Evolutionary conservation across 208 protist species (phyloP).

Genomic region (Trypanosoma caninum): DNA sequence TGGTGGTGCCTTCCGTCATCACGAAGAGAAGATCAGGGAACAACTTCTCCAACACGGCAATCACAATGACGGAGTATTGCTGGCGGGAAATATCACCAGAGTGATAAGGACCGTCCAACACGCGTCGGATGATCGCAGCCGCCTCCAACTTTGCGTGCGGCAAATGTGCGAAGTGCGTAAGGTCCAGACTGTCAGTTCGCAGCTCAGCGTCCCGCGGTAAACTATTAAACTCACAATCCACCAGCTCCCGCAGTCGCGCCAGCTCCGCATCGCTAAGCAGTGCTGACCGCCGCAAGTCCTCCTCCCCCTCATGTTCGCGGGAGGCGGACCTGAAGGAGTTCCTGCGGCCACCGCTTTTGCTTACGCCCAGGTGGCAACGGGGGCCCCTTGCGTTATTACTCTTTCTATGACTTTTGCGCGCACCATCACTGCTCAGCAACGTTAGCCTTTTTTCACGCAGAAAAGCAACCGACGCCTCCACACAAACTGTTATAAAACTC

Average conservation of each 20-base stretch:
- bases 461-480: conserved; percentile 8
- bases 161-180: background rate
- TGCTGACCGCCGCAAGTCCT: background rate
- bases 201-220: background rate
- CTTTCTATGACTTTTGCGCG: background rate
- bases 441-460: background rate
- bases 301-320: background rate
- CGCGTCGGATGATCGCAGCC: conserved; percentile 2
- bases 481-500: conserved; percentile 11
- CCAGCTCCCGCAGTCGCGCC: conserved; percentile 4
- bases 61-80: conserved; percentile 17
- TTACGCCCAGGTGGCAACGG: background rate
- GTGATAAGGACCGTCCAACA: conserved; percentile 10
- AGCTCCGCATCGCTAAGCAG: conserved; percentile 1
- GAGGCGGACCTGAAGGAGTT: background rate
- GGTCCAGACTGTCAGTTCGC: background rate
- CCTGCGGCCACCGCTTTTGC: background rate
- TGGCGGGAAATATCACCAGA: conserved; percentile 9
- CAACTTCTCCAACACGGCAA: conserved; percentile 17
- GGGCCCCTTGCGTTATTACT: background rate
- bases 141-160: conserved; percentile 15
- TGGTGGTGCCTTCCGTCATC: background rate
- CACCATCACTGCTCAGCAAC: background rate
- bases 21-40: conserved; percentile 6
- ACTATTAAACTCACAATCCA: background rate